Evolutionary conservation across 768 basidiomycete species (phyloP).

Genomic region (Pholiota microspora): DNA sequence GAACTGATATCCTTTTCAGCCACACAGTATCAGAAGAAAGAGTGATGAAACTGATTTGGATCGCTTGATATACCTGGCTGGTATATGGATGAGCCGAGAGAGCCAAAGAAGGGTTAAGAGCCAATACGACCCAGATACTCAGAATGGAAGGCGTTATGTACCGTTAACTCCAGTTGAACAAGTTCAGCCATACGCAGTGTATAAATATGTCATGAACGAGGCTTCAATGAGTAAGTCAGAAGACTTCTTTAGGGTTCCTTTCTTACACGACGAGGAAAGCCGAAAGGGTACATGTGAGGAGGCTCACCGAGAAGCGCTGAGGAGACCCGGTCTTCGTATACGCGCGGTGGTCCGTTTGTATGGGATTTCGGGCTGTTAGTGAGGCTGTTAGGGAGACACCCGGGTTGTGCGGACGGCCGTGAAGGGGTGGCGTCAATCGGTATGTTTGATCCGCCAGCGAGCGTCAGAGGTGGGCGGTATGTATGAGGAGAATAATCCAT

Average conservation of each 20-base stretch:
- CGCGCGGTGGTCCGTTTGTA: neutral
- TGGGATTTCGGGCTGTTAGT: neutral
- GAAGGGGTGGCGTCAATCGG: neutral
- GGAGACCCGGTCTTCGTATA: neutral
- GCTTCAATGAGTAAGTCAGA: neutral
- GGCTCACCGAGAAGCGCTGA: neutral
- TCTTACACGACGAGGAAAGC: neutral
- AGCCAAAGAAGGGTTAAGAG: neutral
- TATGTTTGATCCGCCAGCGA: neutral
- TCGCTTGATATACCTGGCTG: neutral
- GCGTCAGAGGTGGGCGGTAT: neutral
- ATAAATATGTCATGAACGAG: neutral
- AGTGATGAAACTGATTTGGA: neutral
- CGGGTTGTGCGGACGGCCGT: neutral
- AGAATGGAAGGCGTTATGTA: neutral
- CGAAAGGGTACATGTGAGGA: neutral
- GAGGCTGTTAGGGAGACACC: neutral
- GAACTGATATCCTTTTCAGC: neutral
- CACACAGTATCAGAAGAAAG: neutral
- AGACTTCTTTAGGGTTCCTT: neutral
- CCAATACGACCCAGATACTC: neutral
- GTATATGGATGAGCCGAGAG: neutral
- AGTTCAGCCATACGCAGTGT: neutral
- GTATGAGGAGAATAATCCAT: neutral
- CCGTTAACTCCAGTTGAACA: neutral